Evolutionary conservation across 805 yeast genomes (phyloP), one percentile per base, ranked within the genome.

Genomic region (Cyberlindnera mrakii): DNA sequence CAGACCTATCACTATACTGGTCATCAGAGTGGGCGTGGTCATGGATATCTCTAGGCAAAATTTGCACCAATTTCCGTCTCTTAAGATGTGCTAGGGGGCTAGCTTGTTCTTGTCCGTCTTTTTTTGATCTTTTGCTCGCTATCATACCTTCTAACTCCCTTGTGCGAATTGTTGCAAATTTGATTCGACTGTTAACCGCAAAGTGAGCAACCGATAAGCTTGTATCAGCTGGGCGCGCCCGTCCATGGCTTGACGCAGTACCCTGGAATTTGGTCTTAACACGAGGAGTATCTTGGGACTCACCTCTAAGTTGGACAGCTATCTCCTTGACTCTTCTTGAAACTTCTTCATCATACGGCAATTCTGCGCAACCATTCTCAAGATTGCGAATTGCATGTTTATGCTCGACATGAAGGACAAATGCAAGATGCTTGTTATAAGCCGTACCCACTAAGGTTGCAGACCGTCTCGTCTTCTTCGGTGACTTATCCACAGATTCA

Each of bases 341-440:
- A 10, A 14, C 27, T 14, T 17, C 11, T 4, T 20, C 15, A 13
- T 35, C 14, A 9, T 35, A 20, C 3, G 31, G 40, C 10, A 37
- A 14, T 30, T 14, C 31, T 17, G 40, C 30, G 10, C 19, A 11
- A 3, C 40, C 27, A 16, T 30, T 35, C 30, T 32, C 31, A 19
- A 33, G 11, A 18, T 35, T 20, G 15, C 34, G 25, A 9, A 30
- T 9, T 23, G 34, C 20, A 8, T 30, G 23, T 37, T 39, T 9
- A 20, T 23, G n/a, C 27, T 53, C 50, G 13, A 61, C 39, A 18
- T 55, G 54, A 2, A 75, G 43, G 1, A 75, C 46, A 39, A 65
- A 69, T 0, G 70, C 51, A 0, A 80, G 77, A 48, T 63, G 60
- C 29, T 47, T 56, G 9, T 51, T 51, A 39, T 58, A 63, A 2